Conservation (phyloP, 495 filamentous ascomycete species). For the Friedmanniomyces simplex region DNA sequence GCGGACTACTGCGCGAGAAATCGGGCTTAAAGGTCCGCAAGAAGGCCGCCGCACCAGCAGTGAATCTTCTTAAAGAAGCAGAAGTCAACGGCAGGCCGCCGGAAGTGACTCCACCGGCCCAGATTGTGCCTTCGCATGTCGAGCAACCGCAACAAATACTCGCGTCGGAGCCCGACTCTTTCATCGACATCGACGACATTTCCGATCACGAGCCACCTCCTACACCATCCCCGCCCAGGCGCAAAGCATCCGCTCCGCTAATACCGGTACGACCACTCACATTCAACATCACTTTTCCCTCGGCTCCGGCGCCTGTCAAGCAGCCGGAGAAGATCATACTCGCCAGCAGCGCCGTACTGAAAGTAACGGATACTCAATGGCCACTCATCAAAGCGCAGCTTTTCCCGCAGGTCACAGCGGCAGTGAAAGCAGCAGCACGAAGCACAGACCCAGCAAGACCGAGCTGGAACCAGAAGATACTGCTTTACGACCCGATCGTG, state of each 20-base stretch:
- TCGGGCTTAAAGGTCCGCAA: background rate
- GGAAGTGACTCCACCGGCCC: background rate
- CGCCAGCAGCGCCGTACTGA: slow-evolving; percentile 1
- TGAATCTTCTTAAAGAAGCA: background rate
- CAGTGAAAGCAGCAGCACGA: slow-evolving; percentile 44
- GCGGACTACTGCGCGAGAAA: slow-evolving; percentile 7
- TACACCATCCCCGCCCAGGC: slow-evolving; percentile 28
- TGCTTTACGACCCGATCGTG: slow-evolving; percentile 87
- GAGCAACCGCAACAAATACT: background rate
- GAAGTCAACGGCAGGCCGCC: background rate
- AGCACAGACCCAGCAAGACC: slow-evolving; percentile 41
- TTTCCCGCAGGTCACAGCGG: slow-evolving; percentile 53
- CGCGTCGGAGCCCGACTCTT: slow-evolving; percentile 1
- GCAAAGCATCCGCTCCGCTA: slow-evolving; percentile 15
- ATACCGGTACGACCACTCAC: slow-evolving; percentile 8
- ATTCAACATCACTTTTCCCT: background rate
- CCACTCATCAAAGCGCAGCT: slow-evolving; percentile 25
- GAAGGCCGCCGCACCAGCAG: background rate
- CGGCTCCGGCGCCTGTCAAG: background rate
- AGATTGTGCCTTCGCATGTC: background rate
- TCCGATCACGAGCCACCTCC: slow-evolving; percentile 26
- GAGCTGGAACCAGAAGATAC: slow-evolving; percentile 81
- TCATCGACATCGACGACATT: slow-evolving; percentile 31
- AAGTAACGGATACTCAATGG: slow-evolving; percentile 14
- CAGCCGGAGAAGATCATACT: background rate